Evolutionary conservation across 148 eudicot genomes (phyloP).

Genomic region (Rhododendron williamsianum): DNA sequence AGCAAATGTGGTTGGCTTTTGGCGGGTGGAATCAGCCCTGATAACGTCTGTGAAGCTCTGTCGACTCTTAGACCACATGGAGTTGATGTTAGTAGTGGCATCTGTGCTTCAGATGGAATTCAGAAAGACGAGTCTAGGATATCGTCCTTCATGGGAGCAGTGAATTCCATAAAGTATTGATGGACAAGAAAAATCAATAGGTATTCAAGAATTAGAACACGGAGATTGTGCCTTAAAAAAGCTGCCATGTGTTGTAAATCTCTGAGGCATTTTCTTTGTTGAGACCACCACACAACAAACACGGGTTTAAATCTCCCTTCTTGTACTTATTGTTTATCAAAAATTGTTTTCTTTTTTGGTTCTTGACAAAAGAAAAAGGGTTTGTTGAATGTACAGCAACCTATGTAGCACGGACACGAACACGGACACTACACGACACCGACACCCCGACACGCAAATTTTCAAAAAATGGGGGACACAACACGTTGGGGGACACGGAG

Average conservation of each 20-base stretch:
- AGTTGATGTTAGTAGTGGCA: conserved; percentile 89
- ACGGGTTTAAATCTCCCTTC: not conserved
- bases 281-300: not conserved
- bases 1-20: conserved; percentile 88
- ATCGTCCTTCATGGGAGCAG: conserved; percentile 63
- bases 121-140: conserved; percentile 55
- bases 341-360: not conserved
- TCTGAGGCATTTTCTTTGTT: not conserved
- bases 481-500: too few species aligned
- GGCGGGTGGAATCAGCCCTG: conserved; percentile 80
- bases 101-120: conserved; percentile 73
- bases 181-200: not conserved
- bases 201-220: not conserved
- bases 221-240: not conserved
- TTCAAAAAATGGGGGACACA: too few species aligned
- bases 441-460: too few species aligned
- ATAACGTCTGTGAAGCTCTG: conserved; percentile 59
- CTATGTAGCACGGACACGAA: too few species aligned
- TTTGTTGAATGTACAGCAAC: not conserved
- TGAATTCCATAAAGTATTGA: conserved; percentile 47
- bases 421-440: too few species aligned
- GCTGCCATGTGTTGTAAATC: not conserved
- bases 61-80: conserved; percentile 67
- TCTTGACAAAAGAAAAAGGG: not conserved
- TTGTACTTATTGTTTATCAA: not conserved